Base-by-base conservation (phyloP, 1,284 basidiomycete species). In the Ganoderma boninense region DNA sequence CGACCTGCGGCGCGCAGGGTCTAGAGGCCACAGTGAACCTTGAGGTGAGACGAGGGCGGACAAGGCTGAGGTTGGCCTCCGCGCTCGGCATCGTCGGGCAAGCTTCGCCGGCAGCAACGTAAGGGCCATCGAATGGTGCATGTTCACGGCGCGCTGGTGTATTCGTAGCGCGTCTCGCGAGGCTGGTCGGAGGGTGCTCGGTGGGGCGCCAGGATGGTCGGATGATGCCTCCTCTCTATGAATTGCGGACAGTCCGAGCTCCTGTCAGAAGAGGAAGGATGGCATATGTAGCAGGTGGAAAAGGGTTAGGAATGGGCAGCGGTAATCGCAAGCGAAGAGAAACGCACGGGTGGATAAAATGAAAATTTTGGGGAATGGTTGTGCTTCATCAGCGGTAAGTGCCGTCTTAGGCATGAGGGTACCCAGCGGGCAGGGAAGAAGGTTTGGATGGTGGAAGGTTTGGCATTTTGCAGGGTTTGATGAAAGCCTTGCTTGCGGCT, bases 161-260 rank as follows among this genome's bases (percentile, higher is more conserved):
- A 20, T 18, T 26, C 60, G 43, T 62, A 44, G 60, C 60, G 60
- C 60, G 40, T 62, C 60, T 23, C 14, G 60, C n/a, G 23, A 29
- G 29, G 6, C 14, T 56, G 26, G 16, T 32, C 13, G 54, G 6
- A 26, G 60, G 38, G 23, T 8, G 38, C 4, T 11, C n/a, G n/a
- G 60, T 43, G 20, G 35, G 60, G 26, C 60, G 40, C 60, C 14
- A 62, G n/a, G 60, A 62, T 43, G 13, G 14, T 42, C 40, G 42
- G 40, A 26, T 43, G 23, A 23, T 43, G 60, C 5, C 38, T 26
- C n/a, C 40, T 40, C 14, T 62, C 38, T 42, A 42, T 11, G 16
- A 16, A 26, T 16, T 14, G 60, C 40, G 42, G 13, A 43, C 26
- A 14, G n/a, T n/a, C 13, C 40, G 60, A 20, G 40, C 11, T 44